A percentile compares a stretch with the other conserved stretches of the same genome.
Conservation (phyloP, 78 protist genomes). For the Planoprotostelium fungivorum region DNA sequence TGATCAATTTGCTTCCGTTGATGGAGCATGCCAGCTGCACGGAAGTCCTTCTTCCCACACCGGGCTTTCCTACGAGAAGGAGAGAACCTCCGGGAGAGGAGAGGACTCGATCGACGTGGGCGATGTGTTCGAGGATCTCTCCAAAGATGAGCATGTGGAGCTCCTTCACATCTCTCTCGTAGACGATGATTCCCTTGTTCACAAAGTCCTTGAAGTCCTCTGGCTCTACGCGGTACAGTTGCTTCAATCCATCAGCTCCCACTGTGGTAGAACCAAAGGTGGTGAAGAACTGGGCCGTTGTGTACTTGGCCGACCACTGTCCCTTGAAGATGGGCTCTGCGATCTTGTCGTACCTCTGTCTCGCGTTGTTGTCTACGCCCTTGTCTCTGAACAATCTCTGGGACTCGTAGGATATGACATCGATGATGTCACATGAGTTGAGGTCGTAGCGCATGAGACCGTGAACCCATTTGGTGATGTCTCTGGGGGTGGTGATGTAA, state of each 20-base stretch:
- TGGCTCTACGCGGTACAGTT: neutral
- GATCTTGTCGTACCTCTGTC: constrained; percentile 6
- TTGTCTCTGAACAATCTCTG: constrained; percentile 60
- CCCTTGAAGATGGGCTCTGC: neutral
- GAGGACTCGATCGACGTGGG: constrained; percentile 75
- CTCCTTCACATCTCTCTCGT: constrained; percentile 64
- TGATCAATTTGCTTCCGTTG: constrained; percentile 21
- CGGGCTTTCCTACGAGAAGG: constrained; percentile 67
- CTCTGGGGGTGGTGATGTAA: constrained; percentile 84
- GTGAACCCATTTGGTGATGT: constrained; percentile 66
- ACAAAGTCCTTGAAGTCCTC: constrained; percentile 10
- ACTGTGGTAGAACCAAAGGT: neutral
- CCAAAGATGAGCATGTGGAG: constrained; percentile 63
- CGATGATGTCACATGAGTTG: neutral
- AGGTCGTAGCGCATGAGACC: constrained; percentile 43
- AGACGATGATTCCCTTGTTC: constrained; percentile 2
- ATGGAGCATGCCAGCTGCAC: constrained; percentile 33
- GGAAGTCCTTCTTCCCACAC: constrained; percentile 70
- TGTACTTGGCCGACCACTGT: neutral
- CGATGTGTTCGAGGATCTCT: constrained; percentile 49
- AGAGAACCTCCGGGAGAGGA: constrained; percentile 69
- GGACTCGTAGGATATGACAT: constrained; percentile 45
- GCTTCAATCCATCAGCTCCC: neutral
- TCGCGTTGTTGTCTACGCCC: constrained; percentile 6
- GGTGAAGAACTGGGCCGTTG: neutral